phyloP scores from a whole-genome alignment of 805 yeast species.

The Candida wancherniae region DNA sequence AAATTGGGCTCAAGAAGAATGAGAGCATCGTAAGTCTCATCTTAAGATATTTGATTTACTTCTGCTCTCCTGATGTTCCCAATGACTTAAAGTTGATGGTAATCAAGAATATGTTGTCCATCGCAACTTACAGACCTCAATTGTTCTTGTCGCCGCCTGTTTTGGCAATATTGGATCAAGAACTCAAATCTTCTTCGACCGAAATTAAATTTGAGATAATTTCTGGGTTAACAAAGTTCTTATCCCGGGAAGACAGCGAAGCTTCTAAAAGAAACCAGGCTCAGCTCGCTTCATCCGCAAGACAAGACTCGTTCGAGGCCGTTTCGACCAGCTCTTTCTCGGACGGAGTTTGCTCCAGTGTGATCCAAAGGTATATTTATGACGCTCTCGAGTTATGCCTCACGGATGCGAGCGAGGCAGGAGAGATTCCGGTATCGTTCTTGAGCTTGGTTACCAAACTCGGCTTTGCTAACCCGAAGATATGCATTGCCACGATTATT shows the following conservation, averaged over 20 bases:
- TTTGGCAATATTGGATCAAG: constrained; percentile 47
- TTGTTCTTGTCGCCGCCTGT: constrained; percentile 58
- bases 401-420: constrained; percentile 39
- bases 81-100: constrained; percentile 45
- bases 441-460: constrained; percentile 51
- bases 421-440: constrained; percentile 50
- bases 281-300: constrained; percentile 42
- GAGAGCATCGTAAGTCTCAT: constrained; percentile 58
- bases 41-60: constrained; percentile 52
- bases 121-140: constrained; percentile 62
- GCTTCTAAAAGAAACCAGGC: constrained; percentile 42
- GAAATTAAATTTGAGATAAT: constrained; percentile 49
- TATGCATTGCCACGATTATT: constrained; percentile 62
- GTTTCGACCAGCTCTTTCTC: constrained; percentile 49
- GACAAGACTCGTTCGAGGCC: constrained; percentile 30
- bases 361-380: constrained; percentile 59
- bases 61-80: constrained; percentile 37
- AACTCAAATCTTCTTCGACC: constrained; percentile 33
- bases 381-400: constrained; percentile 48
- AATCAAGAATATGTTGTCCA: constrained; percentile 49
- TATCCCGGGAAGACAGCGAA: constrained; percentile 52
- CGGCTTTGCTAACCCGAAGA: constrained; percentile 74
- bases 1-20: constrained; percentile 40
- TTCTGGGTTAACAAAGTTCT: constrained; percentile 53
- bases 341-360: constrained; percentile 62